These are phyloP conservation scores for Fusarium chlamydosporum DNA, from an alignment of 2,329 filamentous ascomycete genomes.

Conservation along the genomic window DNA sequence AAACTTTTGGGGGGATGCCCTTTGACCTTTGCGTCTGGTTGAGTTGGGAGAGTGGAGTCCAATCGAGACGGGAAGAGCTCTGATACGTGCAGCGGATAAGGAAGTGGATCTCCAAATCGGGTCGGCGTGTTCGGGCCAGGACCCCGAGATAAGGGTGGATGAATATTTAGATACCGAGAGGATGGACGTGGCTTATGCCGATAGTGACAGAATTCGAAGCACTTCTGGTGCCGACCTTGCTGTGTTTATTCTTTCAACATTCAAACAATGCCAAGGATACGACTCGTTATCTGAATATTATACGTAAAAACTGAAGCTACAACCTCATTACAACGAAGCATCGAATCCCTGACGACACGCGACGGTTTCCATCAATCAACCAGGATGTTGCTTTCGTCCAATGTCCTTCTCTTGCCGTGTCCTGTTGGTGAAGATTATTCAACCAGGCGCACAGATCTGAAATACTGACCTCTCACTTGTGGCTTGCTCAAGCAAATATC, in stretches of 20 bases:
- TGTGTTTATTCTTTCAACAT: conserved; percentile 16
- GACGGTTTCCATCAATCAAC: conserved; percentile 36
- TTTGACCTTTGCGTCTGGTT: conserved; percentile 33
- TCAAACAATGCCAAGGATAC: fast-evolving
- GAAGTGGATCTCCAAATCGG: conserved; percentile 8
- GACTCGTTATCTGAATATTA: not conserved
- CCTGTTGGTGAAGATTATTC: conserved; percentile 7
- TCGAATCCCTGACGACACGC: conserved; percentile 41
- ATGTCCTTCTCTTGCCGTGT: conserved; percentile 14
- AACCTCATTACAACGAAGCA: conserved; percentile 24
- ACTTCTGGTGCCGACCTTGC: not conserved
- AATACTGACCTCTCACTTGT: not conserved
- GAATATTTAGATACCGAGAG: conserved; percentile 16
- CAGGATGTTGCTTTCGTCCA: conserved; percentile 25
- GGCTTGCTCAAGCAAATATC: not conserved
- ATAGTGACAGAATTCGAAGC: not conserved
- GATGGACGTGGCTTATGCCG: fast-evolving
- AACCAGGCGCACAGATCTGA: conserved; percentile 1
- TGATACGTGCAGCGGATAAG: conserved; percentile 22
- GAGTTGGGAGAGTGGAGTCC: conserved; percentile 31
- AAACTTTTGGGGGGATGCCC: conserved; percentile 35
- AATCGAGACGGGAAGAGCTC: not conserved
- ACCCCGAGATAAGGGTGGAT: conserved; percentile 31
- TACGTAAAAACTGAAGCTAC: conserved; percentile 7
- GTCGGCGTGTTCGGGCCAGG: conserved; percentile 32